Percentiles rank a stretch among this genome's conserved stretches.
These are phyloP conservation scores for Capillidium rhysosporum DNA, from an alignment of 371 early-diverging fungal species.

Conservation along the genomic window DNA sequence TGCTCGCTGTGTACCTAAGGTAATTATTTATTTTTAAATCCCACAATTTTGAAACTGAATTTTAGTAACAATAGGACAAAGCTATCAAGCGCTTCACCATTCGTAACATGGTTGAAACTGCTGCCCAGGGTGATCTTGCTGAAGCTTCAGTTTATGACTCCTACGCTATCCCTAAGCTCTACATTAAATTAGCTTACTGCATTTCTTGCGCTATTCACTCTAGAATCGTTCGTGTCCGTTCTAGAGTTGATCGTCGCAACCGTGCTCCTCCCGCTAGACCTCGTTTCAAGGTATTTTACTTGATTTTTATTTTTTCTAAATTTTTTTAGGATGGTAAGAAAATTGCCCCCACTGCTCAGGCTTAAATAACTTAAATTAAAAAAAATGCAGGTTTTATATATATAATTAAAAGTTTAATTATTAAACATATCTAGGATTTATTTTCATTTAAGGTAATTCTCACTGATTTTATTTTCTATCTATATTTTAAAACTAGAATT, in stretches of 20 bases:
- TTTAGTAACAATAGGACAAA: constrained; percentile 58
- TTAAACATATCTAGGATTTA: too few species aligned
- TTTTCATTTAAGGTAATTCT: too few species aligned
- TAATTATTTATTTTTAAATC: constrained; percentile 7
- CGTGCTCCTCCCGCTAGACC: constrained; percentile 84
- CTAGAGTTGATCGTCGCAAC: constrained; percentile 72
- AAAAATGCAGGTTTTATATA: too few species aligned
- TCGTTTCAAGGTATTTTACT: constrained; percentile 43
- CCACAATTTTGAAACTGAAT: background rate
- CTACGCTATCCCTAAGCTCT: constrained; percentile 95
- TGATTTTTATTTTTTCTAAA: background rate
- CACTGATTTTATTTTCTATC: too few species aligned
- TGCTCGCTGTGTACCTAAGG: constrained; percentile 90
- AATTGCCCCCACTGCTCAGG: constrained; percentile 16
- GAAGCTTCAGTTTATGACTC: constrained; percentile 90
- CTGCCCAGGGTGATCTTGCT: constrained; percentile 91
- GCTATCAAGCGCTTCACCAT: constrained; percentile 97
- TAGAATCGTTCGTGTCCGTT: constrained; percentile 93
- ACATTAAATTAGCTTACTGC: constrained; percentile 96
- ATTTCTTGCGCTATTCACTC: constrained; percentile 97
- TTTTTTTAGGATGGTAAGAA: constrained; percentile 29
- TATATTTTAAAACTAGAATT: too few species aligned
- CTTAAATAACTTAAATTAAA: background rate
- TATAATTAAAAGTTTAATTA: too few species aligned
- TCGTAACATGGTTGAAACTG: constrained; percentile 96